phyloP scores from a whole-genome alignment of 352 stramenopile species.

The Chrysophaeum taylorii region DNA sequence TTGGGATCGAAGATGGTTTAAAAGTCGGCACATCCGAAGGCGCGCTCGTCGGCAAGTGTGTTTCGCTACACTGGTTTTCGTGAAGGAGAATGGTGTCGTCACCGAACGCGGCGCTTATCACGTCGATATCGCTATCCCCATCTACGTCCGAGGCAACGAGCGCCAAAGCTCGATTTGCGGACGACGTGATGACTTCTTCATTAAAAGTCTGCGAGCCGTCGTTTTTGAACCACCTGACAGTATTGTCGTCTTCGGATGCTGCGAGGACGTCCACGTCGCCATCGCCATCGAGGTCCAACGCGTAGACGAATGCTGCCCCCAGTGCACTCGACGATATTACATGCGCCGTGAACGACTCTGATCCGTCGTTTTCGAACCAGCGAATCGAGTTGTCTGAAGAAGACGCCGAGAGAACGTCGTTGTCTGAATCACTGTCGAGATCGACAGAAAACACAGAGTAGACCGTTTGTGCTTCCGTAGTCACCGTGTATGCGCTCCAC shows the following conservation, averaged over 20 bases:
- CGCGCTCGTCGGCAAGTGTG: not conserved
- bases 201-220: not conserved
- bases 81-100: constrained; percentile 28
- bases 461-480: not conserved
- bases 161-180: not conserved
- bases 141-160: not conserved
- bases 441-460: constrained; percentile 11
- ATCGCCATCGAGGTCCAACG: not conserved
- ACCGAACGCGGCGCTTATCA: constrained; percentile 13
- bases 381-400: constrained; percentile 18
- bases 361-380: not conserved
- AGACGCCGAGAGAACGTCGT: constrained; percentile 24
- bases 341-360: not conserved
- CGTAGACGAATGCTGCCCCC: too few relatives aligned
- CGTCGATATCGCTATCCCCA: not conserved
- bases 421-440: constrained; percentile 26
- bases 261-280: not conserved
- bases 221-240: constrained; percentile 3
- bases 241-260: too few relatives aligned
- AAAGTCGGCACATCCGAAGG: constrained; percentile 5
- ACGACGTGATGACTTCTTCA: not conserved
- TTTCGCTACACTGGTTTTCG: constrained; percentile 5
- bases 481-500: not conserved
- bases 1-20: constrained; percentile 1
- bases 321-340: too few relatives aligned